These are phyloP conservation scores for Miscanthus lutarioriparius DNA, from an alignment of 176 grass and related monocot species.

Conservation along the genomic window DNA sequence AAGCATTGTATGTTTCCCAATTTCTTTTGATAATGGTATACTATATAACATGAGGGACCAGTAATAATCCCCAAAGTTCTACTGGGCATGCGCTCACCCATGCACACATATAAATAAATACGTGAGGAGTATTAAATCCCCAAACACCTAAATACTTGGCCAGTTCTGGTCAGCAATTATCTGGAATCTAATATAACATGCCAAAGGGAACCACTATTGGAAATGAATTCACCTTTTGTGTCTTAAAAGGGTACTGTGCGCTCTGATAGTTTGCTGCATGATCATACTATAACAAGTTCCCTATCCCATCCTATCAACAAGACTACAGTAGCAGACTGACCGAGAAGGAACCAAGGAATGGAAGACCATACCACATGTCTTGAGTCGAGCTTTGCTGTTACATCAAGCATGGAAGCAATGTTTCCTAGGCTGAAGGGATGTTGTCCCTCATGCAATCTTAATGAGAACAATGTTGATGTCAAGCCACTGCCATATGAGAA, in stretches of 20 bases:
- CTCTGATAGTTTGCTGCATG: not conserved
- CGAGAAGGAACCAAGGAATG: not conserved
- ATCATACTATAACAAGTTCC: not conserved
- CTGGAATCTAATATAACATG: not conserved
- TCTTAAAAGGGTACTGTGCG: no score
- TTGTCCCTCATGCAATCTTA: constrained; percentile 62
- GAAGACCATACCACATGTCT: constrained; percentile 71
- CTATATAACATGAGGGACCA: not conserved
- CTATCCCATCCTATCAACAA: not conserved
- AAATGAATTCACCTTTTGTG: not conserved
- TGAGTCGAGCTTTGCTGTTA: constrained; percentile 63
- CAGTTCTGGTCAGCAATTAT: not conserved
- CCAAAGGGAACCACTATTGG: not conserved
- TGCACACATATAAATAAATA: not conserved
- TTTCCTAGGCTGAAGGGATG: constrained; percentile 70
- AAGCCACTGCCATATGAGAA: constrained; percentile 95
- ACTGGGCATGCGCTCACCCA: not conserved
- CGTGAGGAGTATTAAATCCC: not conserved
- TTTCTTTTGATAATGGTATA: not conserved
- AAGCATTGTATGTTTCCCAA: not conserved
- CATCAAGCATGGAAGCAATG: constrained; percentile 72
- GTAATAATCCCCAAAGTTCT: not conserved
- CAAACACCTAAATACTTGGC: not conserved
- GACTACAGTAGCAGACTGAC: not conserved
- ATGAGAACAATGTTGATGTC: constrained; percentile 72